Evolutionary conservation across 768 basidiomycete species (phyloP).

Genomic region (Rhodosporidiobolus sp.): DNA sequence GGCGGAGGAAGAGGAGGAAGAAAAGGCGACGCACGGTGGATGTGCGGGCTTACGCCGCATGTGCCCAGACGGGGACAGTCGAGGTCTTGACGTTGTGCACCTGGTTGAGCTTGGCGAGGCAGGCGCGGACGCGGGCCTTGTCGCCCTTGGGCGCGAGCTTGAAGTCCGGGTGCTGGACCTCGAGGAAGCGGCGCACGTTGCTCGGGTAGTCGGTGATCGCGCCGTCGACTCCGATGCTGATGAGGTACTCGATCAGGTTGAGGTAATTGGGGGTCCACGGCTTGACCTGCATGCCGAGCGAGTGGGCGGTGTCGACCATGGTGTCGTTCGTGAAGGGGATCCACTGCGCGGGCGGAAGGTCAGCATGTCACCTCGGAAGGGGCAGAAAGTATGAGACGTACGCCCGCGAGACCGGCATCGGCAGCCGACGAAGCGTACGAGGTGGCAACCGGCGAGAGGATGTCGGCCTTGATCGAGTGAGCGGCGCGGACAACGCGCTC

Average conservation of each 20-base stretch:
- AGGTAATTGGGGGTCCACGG: slow-evolving; percentile 25
- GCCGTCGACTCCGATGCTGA: slow-evolving; percentile 3
- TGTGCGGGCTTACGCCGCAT: no score
- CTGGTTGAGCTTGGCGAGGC: not conserved
- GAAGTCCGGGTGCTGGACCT: slow-evolving; percentile 14
- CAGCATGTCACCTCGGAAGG: no score
- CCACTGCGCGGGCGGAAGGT: not conserved
- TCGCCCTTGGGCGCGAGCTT: slow-evolving; percentile 25
- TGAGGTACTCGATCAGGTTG: slow-evolving; percentile 22
- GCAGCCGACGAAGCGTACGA: slow-evolving; percentile 15
- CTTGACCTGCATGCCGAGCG: slow-evolving; percentile 22
- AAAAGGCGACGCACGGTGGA: no score
- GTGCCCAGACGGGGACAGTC: no score
- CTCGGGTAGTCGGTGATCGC: slow-evolving; percentile 12
- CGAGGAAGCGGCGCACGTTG: not conserved
- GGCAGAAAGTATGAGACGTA: no score
- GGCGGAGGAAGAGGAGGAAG: no score
- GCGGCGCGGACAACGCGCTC: slow-evolving; percentile 22
- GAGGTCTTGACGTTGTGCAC: no score
- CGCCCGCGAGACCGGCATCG: slow-evolving; percentile 9
- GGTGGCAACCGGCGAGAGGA: slow-evolving; percentile 23
- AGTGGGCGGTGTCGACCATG: slow-evolving; percentile 25
- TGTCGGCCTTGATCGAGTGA: slow-evolving; percentile 25
- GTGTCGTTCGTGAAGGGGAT: slow-evolving; percentile 12
- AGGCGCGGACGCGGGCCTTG: slow-evolving; percentile 35